Percentiles rank a stretch among this genome's conserved stretches.
phyloP scores from a whole-genome alignment of 176 grass and related monocot genomes.

The Miscanthus lutarioriparius region DNA sequence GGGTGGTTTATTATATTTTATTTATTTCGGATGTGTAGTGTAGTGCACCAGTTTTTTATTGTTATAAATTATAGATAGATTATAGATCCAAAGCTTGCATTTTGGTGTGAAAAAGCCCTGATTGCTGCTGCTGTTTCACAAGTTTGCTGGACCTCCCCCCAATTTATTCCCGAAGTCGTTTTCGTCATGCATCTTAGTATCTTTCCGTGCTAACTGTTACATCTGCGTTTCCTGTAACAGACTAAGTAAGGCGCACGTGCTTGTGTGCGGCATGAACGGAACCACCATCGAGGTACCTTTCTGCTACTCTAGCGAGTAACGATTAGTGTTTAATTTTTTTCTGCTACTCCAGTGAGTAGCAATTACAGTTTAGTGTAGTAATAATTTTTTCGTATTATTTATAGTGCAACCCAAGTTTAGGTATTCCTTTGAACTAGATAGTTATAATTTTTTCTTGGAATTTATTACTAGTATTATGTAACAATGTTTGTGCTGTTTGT shows the following conservation, averaged over 20 bases:
- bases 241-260: constrained; percentile 85
- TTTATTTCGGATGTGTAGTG: neutral
- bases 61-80: neutral
- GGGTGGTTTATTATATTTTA: neutral
- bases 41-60: neutral
- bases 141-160: neutral
- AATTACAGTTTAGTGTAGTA: neutral
- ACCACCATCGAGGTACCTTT: constrained; percentile 66
- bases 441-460: neutral
- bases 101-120: neutral
- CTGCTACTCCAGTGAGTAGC: neutral
- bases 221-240: constrained; percentile 43
- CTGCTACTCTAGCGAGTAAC: neutral
- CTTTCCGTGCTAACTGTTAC: neutral
- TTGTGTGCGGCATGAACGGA: constrained; percentile 79
- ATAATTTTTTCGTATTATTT: neutral
- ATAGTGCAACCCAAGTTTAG: neutral
- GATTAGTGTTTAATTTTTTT: neutral
- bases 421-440: neutral
- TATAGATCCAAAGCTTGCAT: neutral
- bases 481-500: neutral
- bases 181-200: neutral
- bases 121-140: too few species aligned
- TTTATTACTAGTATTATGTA: neutral
- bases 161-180: neutral